Base-by-base conservation (phyloP, 2,329 filamentous ascomycete genomes). In the Aspergillus sp. region DNA sequence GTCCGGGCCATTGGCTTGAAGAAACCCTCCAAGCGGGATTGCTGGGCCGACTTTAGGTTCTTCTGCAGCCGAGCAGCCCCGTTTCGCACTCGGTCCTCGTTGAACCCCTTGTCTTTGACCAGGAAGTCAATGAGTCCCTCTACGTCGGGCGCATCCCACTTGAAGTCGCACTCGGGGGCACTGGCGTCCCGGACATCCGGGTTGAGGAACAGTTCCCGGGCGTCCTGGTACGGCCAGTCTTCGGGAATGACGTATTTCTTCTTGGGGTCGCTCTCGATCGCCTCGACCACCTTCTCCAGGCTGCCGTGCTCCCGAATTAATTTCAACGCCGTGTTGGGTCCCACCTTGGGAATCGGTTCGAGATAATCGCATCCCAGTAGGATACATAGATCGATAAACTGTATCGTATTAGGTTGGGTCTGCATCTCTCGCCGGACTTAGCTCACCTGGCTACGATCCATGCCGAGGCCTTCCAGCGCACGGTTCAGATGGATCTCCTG, bases 381-480 rank as follows among this genome's bases (percentile, higher is more conserved):
- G 70, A 99, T 99, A 73, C 95, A 99, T 54, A 99, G 87, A 75
- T 99, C 95, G 70, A 99, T 92, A 75, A 99, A 99, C 89, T 97
- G 71, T 31, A 42, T 45, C 10, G 52, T 2, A 31, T 14, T 12
- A 16, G 29, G 18, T 26, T 56, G 67, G 67, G 64, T 42, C 26
- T 42, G 75, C 32, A 20, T 20, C 42, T 22, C 12, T 24, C 16
- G 4, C 24, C 6, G 18, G 24, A 14, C 10, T 11, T 22, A 31
- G 29, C 31, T 55, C 81, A 92, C 91, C 85, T 96, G 91, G 58
- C 89, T 85, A 64, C 89, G 85, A 55, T 96, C 91, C 93, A 99
- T 98, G 61, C 84, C 85, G 59, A 99, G 77, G 0, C 94, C 93
- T 68, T 93, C 89, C 16, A 99, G 82, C 4, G 95, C 92, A 75